Conservation (phyloP, 805 yeast genomes). For the Wickerhamiella hasegawae region DNA sequence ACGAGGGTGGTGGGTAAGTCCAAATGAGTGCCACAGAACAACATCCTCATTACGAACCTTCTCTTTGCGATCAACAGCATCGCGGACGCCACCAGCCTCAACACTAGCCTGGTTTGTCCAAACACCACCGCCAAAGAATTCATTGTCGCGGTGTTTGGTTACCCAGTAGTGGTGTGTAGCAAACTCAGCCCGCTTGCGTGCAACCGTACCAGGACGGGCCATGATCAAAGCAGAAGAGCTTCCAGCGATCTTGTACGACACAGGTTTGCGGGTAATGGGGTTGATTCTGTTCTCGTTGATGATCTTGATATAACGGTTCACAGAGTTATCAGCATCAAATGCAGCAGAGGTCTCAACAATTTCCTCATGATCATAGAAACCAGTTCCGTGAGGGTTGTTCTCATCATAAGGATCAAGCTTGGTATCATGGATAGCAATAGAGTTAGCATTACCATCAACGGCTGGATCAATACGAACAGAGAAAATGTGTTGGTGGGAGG, state of each 20-base stretch:
- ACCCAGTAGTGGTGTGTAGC: conserved; percentile 74
- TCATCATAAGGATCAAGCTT: conserved; percentile 40
- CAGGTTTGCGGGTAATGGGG: conserved; percentile 53
- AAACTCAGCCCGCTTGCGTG: conserved; percentile 53
- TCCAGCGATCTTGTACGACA: conserved; percentile 58
- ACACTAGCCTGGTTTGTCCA: conserved; percentile 73
- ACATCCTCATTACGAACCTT: conserved; percentile 51
- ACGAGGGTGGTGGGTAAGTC: conserved; percentile 68
- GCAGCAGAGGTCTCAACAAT: conserved; percentile 53
- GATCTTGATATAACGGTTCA: conserved; percentile 58
- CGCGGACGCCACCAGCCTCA: conserved; percentile 28
- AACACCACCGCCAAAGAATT: conserved; percentile 69
- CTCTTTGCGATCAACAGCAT: conserved; percentile 28
- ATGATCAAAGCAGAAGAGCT: conserved; percentile 65
- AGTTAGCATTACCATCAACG: conserved; percentile 61
- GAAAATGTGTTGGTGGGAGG: conserved; percentile 69
- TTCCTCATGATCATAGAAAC: conserved; percentile 47
- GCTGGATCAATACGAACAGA: conserved; percentile 74
- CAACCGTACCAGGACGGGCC: conserved; percentile 47
- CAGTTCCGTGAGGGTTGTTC: conserved; percentile 52
- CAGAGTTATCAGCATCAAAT: conserved; percentile 59
- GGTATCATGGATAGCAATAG: conserved; percentile 59
- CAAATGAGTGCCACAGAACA: conserved; percentile 70
- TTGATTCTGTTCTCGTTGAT: conserved; percentile 59
- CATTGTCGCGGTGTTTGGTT: conserved; percentile 56